These are phyloP conservation scores for Helicostylum pulchrum DNA, from an alignment of 192 early-diverging fungal genomes.

Conservation along the genomic window DNA sequence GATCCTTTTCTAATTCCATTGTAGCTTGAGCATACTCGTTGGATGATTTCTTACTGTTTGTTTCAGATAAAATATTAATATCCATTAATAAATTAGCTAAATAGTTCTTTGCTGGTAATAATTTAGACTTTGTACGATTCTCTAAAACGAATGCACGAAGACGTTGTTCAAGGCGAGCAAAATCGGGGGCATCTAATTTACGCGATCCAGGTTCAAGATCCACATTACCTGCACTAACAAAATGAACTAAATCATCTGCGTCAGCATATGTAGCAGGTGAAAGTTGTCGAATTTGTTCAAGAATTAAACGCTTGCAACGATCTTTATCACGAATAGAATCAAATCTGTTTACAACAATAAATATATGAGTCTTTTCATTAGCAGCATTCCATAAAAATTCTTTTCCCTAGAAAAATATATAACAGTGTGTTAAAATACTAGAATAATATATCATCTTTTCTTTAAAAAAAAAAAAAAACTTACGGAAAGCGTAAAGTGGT, in stretches of 20 bases:
- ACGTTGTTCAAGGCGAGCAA: constrained; percentile 79
- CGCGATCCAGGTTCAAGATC: constrained; percentile 30
- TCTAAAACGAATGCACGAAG: constrained; percentile 92
- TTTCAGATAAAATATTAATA: constrained; percentile 65
- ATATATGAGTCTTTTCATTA: constrained; percentile 98
- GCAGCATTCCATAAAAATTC: constrained; percentile 96
- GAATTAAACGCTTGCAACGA: constrained; percentile 88
- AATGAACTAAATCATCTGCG: constrained; percentile 91
- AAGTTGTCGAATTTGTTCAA: constrained; percentile 95
- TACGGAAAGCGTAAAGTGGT: constrained; percentile 97
- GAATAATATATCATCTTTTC: too few relatives aligned
- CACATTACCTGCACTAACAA: constrained; percentile 75
- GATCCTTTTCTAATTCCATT: constrained; percentile 55
- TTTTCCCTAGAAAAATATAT: constrained; percentile 73
- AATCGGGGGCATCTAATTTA: constrained; percentile 52
- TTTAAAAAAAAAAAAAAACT: too few relatives aligned
- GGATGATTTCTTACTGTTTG: constrained; percentile 63
- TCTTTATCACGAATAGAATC: constrained; percentile 94
- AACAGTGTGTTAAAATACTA: constrained; percentile 13
- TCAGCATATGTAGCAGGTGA: constrained; percentile 91
- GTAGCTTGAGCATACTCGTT: constrained; percentile 61
- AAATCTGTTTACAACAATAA: constrained; percentile 97
- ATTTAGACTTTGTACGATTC: constrained; percentile 91
- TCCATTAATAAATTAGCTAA: constrained; percentile 83
- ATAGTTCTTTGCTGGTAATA: constrained; percentile 92